phyloP scores from a whole-genome alignment of 345 rosid species.

The Aquilaria malaccensis region DNA sequence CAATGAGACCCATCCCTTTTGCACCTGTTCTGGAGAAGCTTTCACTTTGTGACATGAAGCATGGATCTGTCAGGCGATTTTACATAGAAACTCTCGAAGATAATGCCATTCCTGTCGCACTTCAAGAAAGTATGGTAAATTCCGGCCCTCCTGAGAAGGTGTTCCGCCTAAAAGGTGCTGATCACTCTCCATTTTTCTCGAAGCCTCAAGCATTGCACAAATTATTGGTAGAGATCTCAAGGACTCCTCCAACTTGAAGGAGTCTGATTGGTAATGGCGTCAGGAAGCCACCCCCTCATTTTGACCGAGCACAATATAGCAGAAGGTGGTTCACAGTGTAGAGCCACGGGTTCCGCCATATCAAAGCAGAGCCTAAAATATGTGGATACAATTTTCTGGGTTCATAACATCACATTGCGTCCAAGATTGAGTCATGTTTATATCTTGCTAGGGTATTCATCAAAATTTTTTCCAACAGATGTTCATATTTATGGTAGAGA shows the following conservation, averaged over 20 bases:
- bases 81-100: slow-evolving; percentile 74
- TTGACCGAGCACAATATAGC: slow-evolving; percentile 14
- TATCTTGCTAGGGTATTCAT: not conserved
- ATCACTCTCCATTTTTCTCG: slow-evolving; percentile 99
- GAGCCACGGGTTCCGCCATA: not conserved
- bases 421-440: slow-evolving; percentile 2
- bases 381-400: too few species aligned
- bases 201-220: slow-evolving; percentile 97
- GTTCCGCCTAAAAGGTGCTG: slow-evolving; percentile 78
- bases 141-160: slow-evolving; percentile 76
- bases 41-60: slow-evolving; percentile 51
- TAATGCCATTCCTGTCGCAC: slow-evolving; percentile 61
- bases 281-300: not conserved
- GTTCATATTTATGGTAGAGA: slow-evolving; percentile 15
- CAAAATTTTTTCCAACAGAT: not conserved
- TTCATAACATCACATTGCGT: too few species aligned
- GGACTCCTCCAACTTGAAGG: slow-evolving; percentile 26
- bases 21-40: slow-evolving; percentile 92
- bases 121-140: slow-evolving; percentile 74
- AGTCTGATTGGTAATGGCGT: slow-evolving; percentile 1
- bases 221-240: slow-evolving; percentile 76
- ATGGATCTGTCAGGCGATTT: slow-evolving; percentile 80
- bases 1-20: slow-evolving; percentile 90
- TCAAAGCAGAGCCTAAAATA: too few species aligned
- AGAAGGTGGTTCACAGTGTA: slow-evolving; percentile 2